Conservation (phyloP, 164 flowering plant species). For the Hamamelis virginiana region DNA sequence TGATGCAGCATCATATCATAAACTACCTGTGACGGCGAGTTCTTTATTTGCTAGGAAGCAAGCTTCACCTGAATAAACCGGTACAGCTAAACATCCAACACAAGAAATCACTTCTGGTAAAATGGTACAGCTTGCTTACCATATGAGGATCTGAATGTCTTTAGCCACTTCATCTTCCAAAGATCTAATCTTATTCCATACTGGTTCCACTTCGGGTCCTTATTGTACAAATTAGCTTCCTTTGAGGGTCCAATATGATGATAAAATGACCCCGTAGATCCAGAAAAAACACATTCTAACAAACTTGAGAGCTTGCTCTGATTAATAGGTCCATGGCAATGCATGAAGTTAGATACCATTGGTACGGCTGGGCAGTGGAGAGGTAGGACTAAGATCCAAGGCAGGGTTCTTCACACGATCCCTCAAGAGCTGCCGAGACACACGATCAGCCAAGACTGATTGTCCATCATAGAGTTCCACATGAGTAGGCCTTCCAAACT, state of each 20-base stretch:
- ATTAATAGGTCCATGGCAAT: neutral
- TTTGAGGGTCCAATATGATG: slow-evolving; percentile 15
- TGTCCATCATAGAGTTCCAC: slow-evolving; percentile 61
- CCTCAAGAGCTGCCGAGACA: slow-evolving; percentile 67
- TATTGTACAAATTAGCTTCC: slow-evolving; percentile 31
- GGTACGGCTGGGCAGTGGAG: slow-evolving; percentile 40
- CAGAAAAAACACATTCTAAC: neutral
- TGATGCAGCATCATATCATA: slow-evolving; percentile 1
- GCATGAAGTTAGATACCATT: slow-evolving; percentile 32
- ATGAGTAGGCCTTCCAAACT: slow-evolving; percentile 42
- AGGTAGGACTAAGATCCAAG: slow-evolving; percentile 50
- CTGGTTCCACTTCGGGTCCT: slow-evolving; percentile 22
- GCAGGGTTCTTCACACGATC: slow-evolving; percentile 57
- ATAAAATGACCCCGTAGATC: neutral
- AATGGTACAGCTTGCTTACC: neutral
- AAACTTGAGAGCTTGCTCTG: slow-evolving; percentile 1
- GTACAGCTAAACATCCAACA: neutral
- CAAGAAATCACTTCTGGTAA: neutral
- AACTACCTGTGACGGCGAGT: neutral
- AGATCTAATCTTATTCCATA: slow-evolving; percentile 26
- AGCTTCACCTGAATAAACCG: slow-evolving; percentile 8
- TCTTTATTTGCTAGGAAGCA: slow-evolving; percentile 12
- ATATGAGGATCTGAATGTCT: neutral
- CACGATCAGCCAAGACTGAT: slow-evolving; percentile 68
- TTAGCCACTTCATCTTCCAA: slow-evolving; percentile 21